A percentile compares a stretch with the other conserved stretches of the same genome.
phyloP scores from a whole-genome alignment of 2,329 filamentous ascomycete genomes.

The Fusarium anthophilum region DNA sequence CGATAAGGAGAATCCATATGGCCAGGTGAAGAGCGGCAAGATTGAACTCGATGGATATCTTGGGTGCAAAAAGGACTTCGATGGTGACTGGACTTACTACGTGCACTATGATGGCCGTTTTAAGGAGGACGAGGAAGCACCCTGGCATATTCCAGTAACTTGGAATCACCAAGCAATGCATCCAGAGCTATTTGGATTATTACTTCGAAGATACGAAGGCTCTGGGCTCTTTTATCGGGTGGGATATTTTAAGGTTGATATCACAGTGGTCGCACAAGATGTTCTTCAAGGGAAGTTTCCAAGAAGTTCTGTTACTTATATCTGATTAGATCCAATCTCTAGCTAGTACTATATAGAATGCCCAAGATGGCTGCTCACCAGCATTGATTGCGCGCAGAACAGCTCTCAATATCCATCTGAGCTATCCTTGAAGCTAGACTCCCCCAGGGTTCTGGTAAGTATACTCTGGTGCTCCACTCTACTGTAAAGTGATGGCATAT shows the following conservation, averaged over 20 bases:
- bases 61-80: neutral
- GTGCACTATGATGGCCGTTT: neutral
- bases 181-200: neutral
- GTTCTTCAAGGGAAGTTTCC: neutral
- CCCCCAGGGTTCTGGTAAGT: neutral
- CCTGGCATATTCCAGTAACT: neutral
- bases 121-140: neutral
- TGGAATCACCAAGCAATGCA: neutral
- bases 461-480: constrained; percentile 8
- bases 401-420: no score
- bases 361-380: no score
- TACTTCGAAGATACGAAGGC: neutral
- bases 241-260: neutral
- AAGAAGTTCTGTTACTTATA: neutral
- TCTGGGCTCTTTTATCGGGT: neutral
- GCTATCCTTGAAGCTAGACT: no score
- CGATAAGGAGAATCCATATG: neutral
- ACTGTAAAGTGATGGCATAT: neutral
- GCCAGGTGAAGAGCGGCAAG: neutral
- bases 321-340: no score
- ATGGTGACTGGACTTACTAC: neutral
- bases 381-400: no score
- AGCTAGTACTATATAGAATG: no score
- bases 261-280: neutral
- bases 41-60: neutral